A percentile compares a stretch with the other conserved stretches of the same genome.
phyloP scores from a whole-genome alignment of 2,329 filamentous ascomycete genomes.

The Cladophialophora exuberans region DNA sequence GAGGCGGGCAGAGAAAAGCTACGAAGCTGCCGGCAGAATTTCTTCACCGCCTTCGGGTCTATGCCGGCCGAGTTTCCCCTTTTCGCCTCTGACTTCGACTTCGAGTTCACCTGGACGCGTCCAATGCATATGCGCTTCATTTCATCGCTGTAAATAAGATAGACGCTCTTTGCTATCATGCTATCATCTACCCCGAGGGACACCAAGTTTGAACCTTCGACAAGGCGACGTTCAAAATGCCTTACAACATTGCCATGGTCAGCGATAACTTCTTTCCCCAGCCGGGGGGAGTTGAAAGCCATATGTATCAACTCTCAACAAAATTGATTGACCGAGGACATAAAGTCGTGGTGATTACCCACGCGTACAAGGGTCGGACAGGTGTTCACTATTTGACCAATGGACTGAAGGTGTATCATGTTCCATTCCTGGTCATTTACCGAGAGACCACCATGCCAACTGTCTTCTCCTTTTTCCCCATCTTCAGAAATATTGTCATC shows the following conservation, averaged over 20 bases:
- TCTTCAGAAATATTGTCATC: conserved; percentile 95
- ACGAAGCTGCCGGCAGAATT: conserved; percentile 17
- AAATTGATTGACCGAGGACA: conserved; percentile 97
- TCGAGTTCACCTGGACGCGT: too few species aligned
- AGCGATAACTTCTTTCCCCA: conserved; percentile 99
- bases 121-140: too few species aligned
- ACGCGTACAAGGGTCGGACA: conserved; percentile 87
- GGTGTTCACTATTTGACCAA: conserved; percentile 96
- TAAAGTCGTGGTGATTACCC: conserved; percentile 97
- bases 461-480: conserved; percentile 96
- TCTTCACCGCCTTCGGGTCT: conserved; percentile 7
- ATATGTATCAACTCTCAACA: conserved; percentile 96
- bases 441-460: conserved; percentile 92
- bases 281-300: conserved; percentile 93
- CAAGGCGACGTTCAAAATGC: conserved; percentile 50
- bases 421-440: conserved; percentile 95
- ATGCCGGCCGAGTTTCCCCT: not conserved
- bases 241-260: conserved; percentile 84
- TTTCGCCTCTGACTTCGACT: not conserved
- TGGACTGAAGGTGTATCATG: conserved; percentile 96
- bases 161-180: too few species aligned
- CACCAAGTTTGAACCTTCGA: not conserved
- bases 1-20: conserved; percentile 9
- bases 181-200: not conserved
- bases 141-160: not conserved